Evolutionary conservation across 768 basidiomycete species (phyloP).

Genomic region (Chalciporus pseudorubinellus): DNA sequence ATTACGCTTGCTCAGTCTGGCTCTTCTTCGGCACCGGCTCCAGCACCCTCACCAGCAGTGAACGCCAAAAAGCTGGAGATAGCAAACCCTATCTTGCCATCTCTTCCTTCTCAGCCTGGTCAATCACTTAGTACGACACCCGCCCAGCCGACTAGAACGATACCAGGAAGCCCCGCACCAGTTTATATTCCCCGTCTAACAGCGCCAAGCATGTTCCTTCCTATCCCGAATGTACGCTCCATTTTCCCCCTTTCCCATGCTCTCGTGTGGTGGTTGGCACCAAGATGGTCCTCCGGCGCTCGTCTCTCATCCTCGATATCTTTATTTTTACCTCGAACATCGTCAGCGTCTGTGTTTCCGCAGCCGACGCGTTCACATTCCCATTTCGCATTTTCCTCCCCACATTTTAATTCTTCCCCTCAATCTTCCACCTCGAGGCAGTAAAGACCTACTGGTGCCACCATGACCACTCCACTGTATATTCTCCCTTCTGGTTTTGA

Average conservation of each 20-base stretch:
- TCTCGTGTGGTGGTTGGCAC: slow-evolving; percentile 59
- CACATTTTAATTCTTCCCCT: background rate
- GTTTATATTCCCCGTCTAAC: slow-evolving; percentile 68
- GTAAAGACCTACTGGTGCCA: slow-evolving; percentile 2
- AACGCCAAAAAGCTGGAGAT: slow-evolving; percentile 53
- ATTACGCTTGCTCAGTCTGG: slow-evolving; percentile 39
- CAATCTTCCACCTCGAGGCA: slow-evolving; percentile 7
- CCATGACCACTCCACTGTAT: slow-evolving; percentile 6
- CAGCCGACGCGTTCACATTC: background rate
- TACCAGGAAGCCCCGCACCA: slow-evolving; percentile 15
- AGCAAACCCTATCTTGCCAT: slow-evolving; percentile 40
- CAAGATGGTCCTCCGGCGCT: slow-evolving; percentile 32
- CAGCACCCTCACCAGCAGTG: slow-evolving; percentile 23
- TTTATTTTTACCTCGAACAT: slow-evolving; percentile 25
- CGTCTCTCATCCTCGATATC: slow-evolving; percentile 39
- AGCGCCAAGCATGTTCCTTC: slow-evolving; percentile 77
- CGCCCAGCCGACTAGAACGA: slow-evolving; percentile 25
- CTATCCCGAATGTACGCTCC: slow-evolving; percentile 84
- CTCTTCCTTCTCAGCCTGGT: slow-evolving; percentile 2
- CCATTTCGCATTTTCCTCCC: background rate
- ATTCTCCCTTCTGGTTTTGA: background rate
- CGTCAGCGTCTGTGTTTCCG: background rate
- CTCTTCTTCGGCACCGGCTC: slow-evolving; percentile 17
- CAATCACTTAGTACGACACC: slow-evolving; percentile 48
- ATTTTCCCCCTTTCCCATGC: slow-evolving; percentile 43